Base-by-base conservation (phyloP, 2,329 filamentous ascomycete species). In the Eutypa lata region DNA sequence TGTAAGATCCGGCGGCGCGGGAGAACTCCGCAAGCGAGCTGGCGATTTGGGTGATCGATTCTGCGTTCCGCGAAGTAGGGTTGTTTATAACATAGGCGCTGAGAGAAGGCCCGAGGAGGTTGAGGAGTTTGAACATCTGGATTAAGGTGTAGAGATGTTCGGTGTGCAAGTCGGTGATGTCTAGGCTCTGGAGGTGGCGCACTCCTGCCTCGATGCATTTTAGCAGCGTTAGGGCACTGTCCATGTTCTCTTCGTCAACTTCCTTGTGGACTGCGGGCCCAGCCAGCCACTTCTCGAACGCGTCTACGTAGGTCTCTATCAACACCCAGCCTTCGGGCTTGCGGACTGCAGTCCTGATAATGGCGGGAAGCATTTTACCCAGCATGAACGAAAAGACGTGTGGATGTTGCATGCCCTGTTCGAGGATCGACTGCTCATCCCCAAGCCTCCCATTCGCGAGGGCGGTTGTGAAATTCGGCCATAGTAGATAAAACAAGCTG, bases 391-490 rank as follows among this genome's bases (percentile, higher is more conserved):
- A 64, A 44, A 75, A 61, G 22, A 84, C 72, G 35, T 71, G 60
- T 6, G 55, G 46, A 40, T 78, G 71, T n/a, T 64, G 68, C 75
- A 83, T 76, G n/a, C 77, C 78, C 50, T 70, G 70, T 35, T 66
- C 66, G 19, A 84, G 59, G 48, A 83, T 75, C 5, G 53, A 58
- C 26, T 71, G 65, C 59, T 83, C 78, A 6, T 76, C 72, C 6
- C 61, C 62, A n/a, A 83, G 69, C 48, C 71, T 74, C 52, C 76
- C 70, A 52, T 78, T 78, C 43, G 74, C 73, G 2, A 84, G 63
- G 0, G 80, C 78, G 49, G 78, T 68, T 61, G 82, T 83, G 63
- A 82, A 82, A 64, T 78, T 82, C 58, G 80, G 80, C 61, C 77
- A 78, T 2, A 85, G 70, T 53, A 82, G 80, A 63, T 78, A 79